Evolutionary conservation across 2,329 filamentous ascomycete genomes (phyloP).

Genomic region (Neoarthrinium moseri): DNA sequence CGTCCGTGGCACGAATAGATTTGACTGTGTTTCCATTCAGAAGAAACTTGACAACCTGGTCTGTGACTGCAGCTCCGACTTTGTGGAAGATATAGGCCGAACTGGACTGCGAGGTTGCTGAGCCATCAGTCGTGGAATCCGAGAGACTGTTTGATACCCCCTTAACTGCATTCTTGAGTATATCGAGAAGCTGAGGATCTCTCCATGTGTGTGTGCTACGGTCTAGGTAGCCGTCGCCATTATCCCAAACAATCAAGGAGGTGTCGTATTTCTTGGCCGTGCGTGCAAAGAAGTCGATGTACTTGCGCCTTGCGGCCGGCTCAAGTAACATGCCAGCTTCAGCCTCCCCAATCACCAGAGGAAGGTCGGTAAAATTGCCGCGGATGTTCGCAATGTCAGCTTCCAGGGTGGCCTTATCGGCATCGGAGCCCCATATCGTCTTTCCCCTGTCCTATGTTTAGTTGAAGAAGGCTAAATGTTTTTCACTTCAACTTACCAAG

Average conservation of each 20-base stretch:
- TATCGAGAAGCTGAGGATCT: constrained; percentile 45
- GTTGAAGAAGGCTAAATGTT: too few species aligned
- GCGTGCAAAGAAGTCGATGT: constrained; percentile 52
- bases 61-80: constrained; percentile 39
- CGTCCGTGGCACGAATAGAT: constrained; percentile 34
- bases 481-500: constrained; percentile 30
- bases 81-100: constrained; percentile 57
- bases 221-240: constrained; percentile 54
- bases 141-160: constrained; percentile 48
- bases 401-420: constrained; percentile 48
- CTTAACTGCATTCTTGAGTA: constrained; percentile 43
- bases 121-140: constrained; percentile 48
- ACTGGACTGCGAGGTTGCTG: constrained; percentile 42
- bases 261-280: constrained; percentile 49
- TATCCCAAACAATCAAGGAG: constrained; percentile 57
- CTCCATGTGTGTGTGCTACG: constrained; percentile 47
- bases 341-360: constrained; percentile 58
- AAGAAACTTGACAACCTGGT: constrained; percentile 44
- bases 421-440: constrained; percentile 51
- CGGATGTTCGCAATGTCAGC: constrained; percentile 50
- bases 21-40: constrained; percentile 54
- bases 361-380: constrained; percentile 53
- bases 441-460: constrained; percentile 44
- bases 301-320: constrained; percentile 55
- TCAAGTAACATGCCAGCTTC: constrained; percentile 51